These are phyloP conservation scores for Durotheca rogersii DNA, from an alignment of 495 filamentous ascomycete genomes.

Conservation along the genomic window DNA sequence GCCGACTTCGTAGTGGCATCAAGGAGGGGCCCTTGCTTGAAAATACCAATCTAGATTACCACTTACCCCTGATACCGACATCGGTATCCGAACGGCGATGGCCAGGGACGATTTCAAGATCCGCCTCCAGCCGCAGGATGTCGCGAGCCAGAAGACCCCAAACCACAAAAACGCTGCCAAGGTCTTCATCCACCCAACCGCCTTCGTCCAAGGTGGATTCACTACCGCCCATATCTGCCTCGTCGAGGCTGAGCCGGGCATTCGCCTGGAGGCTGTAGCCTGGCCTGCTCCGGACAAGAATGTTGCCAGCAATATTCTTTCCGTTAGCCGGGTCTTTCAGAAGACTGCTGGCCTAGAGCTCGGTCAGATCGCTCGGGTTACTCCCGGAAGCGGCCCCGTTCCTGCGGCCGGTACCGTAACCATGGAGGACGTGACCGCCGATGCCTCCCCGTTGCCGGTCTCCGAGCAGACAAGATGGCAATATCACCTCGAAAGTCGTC, in stretches of 20 bases:
- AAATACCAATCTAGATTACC: too few species aligned
- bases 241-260: conserved; percentile 18
- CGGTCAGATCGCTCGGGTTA: conserved; percentile 30
- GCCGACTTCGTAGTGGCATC: too few species aligned
- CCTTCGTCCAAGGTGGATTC: conserved; percentile 33
- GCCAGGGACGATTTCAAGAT: conserved; percentile 35
- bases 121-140: conserved; percentile 35
- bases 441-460: conserved; percentile 17
- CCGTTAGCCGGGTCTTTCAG: conserved; percentile 33
- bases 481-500: conserved; percentile 59
- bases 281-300: conserved; percentile 35
- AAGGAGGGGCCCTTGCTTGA: too few species aligned
- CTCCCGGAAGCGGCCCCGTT: conserved; percentile 27
- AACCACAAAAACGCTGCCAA: conserved; percentile 36
- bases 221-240: conserved; percentile 29
- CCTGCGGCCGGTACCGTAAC: conserved; percentile 28
- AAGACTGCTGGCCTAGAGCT: conserved; percentile 28
- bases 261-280: conserved; percentile 29
- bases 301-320: conserved; percentile 36
- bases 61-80: too few species aligned
- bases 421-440: conserved; percentile 30
- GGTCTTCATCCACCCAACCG: conserved; percentile 35
- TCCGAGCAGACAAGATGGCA: conserved; percentile 61
- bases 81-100: conserved; percentile 8
- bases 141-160: conserved; percentile 33